Evolutionary conservation across 345 rosid species (phyloP), one percentile per base, ranked within the genome.

Genomic region (Salix viminalis): DNA sequence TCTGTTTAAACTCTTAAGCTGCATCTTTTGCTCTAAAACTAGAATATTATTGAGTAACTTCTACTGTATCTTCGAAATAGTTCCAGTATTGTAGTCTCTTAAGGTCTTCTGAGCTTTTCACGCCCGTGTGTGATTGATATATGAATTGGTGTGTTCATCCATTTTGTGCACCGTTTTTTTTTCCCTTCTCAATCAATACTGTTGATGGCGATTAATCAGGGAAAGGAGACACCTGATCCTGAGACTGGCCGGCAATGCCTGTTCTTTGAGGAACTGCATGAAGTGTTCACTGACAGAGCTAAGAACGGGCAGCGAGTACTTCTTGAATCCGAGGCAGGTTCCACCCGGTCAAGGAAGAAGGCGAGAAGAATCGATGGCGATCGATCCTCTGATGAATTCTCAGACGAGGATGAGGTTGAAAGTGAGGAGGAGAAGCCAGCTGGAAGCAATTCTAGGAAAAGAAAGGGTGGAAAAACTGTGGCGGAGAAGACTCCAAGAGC

Each of bases 241-340:
- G 88, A 87, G 62, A 83, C 72, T 66, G 87, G 86, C 52, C 71
- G 80, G 72, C 86, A 81, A 42, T 90, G 87, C 60, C 89, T 85
- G 2, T 90, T 90, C 80, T 90, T 84, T 48, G 88, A 87, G 68
- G 90, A 90, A 39, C 79, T 90, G 64, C 89, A 88, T 26, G 82
- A 81, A 1, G 75, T 87, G 9, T 88, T 90, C 81, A 69, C 77
- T 28, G 88, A 79, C 72, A 85, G 89, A 69, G 84, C 81, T 3
- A 84, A 80, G 71, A 85, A 67, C 72, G 72, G 85, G 88, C 93
- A 83, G 75, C 76, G 81, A 28, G 46, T 80, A 34, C 83, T 80
- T 69, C 72, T 82, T 62, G 86, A 86, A 54, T 73, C 91, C 0
- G 87, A 82, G 81, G 80, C 77, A 34, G 83, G 79, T 72, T 78